phyloP scores from a whole-genome alignment of 2,329 filamentous ascomycete genomes.

The Alternaria ethzedia region DNA sequence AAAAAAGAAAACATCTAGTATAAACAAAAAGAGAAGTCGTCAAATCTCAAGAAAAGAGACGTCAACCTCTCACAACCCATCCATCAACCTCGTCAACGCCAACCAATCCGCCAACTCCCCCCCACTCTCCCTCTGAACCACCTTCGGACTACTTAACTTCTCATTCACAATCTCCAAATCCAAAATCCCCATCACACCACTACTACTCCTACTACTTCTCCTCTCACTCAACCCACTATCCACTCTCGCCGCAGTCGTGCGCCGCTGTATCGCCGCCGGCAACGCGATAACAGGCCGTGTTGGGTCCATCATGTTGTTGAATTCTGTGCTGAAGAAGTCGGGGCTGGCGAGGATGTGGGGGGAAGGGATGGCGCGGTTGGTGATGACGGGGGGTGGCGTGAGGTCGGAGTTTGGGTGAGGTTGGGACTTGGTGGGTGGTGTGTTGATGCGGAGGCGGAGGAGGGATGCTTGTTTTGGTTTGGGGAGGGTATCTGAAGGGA shows the following conservation, averaged over 20 bases:
- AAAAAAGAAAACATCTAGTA: neutral
- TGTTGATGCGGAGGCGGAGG: conserved; percentile 21
- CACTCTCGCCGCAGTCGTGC: conserved; percentile 3
- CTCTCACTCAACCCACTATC: conserved; percentile 12
- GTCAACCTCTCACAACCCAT: conserved; percentile 4
- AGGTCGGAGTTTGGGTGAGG: neutral
- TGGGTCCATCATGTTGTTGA: neutral
- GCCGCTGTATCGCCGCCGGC: neutral
- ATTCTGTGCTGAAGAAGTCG: conserved; percentile 4
- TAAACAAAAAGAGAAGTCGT: neutral
- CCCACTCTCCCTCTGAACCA: neutral
- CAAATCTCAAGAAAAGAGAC: neutral
- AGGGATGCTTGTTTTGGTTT: conserved; percentile 19
- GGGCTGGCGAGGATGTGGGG: conserved; percentile 5
- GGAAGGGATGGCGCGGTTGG: neutral
- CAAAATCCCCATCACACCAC: conserved; percentile 8
- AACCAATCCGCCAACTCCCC: conserved; percentile 24
- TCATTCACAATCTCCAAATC: conserved; percentile 11
- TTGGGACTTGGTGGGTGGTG: conserved; percentile 4
- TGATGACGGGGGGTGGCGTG: neutral
- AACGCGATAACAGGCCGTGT: neutral
- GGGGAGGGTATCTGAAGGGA: neutral
- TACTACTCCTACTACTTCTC: neutral
- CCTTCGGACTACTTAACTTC: neutral
- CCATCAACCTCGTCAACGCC: conserved; percentile 21